Conservation (phyloP, 805 yeast genomes). For the Candida rishiriensis region DNA sequence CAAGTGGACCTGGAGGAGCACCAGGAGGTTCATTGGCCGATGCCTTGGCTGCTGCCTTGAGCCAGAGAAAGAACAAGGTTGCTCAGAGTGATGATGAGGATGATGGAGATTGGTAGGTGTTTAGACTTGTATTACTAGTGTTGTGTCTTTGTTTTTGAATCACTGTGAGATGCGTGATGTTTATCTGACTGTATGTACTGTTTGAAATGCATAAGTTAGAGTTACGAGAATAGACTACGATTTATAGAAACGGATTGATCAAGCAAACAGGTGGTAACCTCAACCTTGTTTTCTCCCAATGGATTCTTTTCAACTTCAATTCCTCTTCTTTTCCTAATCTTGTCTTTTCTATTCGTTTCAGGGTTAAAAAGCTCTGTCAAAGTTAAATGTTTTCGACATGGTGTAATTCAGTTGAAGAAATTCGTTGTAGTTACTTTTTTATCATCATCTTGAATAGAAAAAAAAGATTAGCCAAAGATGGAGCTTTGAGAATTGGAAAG, state of each 20-base stretch:
- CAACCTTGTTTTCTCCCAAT: too few relatives aligned
- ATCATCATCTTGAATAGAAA: slow-evolving; percentile 16
- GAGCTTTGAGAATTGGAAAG: not conserved
- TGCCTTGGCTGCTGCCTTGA: slow-evolving; percentile 75
- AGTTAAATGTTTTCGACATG: slow-evolving; percentile 24
- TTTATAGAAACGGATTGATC: too few relatives aligned
- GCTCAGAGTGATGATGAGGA: slow-evolving; percentile 80
- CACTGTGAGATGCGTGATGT: too few relatives aligned
- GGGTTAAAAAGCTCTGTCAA: slow-evolving; percentile 40
- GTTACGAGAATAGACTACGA: too few relatives aligned
- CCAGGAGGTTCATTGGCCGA: slow-evolving; percentile 45
- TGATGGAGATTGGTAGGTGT: slow-evolving; percentile 65
- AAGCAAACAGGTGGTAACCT: too few relatives aligned
- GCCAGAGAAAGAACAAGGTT: slow-evolving; percentile 76
- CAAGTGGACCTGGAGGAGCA: slow-evolving; percentile 32
- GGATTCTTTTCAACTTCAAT: too few relatives aligned
- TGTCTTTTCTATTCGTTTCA: slow-evolving; percentile 13
- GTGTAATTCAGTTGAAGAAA: slow-evolving; percentile 33
- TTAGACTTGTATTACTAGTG: not conserved
- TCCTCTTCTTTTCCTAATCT: too few relatives aligned
- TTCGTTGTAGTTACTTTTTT: slow-evolving; percentile 29
- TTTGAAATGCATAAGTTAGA: too few relatives aligned
- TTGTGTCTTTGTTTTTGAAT: too few relatives aligned
- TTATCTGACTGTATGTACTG: too few relatives aligned
- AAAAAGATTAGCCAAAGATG: too few relatives aligned